phyloP scores from a whole-genome alignment of 345 rosid species.

The Hypericum perforatum region DNA sequence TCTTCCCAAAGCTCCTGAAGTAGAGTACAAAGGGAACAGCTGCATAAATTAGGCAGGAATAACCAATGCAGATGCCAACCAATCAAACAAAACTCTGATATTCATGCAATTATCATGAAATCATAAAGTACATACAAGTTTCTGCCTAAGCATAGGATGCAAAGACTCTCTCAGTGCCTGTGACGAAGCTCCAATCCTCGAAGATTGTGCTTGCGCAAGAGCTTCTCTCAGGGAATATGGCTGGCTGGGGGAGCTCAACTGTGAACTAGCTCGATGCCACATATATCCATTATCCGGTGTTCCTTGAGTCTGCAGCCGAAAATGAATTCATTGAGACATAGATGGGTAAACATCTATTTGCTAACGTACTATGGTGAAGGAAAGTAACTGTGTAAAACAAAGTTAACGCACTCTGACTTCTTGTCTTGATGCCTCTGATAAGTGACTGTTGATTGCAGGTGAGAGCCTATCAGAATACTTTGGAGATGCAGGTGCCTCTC shows the following conservation, averaged over 20 bases:
- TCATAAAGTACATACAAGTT: conserved; percentile 46
- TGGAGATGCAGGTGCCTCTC: conserved; percentile 81
- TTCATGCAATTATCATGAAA: neutral
- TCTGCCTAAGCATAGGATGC: conserved; percentile 93
- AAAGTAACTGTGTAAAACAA: conserved; percentile 5
- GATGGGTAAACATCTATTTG: neutral
- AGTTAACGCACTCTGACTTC: conserved; percentile 70
- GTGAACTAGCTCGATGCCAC: conserved; percentile 98
- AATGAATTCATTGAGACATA: conserved; percentile 9
- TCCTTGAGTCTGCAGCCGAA: conserved; percentile 67
- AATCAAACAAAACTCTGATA: too few species aligned
- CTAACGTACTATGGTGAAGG: neutral
- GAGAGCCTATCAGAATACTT: conserved; percentile 97
- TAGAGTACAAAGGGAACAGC: conserved; percentile 16
- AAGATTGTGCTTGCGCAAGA: conserved; percentile 95
- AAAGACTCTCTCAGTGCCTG: conserved; percentile 95
- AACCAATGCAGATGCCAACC: neutral
- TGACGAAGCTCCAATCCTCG: conserved; percentile 96
- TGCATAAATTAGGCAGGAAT: conserved; percentile 7
- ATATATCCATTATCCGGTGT: conserved; percentile 85
- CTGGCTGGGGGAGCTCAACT: conserved; percentile 95
- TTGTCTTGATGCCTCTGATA: conserved; percentile 96
- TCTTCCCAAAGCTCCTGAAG: conserved; percentile 99
- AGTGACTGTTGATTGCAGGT: conserved; percentile 85
- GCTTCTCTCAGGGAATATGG: conserved; percentile 99